These are phyloP conservation scores for Entophlyctis luteolus DNA, from an alignment of 192 early-diverging fungal species.

Conservation along the genomic window DNA sequence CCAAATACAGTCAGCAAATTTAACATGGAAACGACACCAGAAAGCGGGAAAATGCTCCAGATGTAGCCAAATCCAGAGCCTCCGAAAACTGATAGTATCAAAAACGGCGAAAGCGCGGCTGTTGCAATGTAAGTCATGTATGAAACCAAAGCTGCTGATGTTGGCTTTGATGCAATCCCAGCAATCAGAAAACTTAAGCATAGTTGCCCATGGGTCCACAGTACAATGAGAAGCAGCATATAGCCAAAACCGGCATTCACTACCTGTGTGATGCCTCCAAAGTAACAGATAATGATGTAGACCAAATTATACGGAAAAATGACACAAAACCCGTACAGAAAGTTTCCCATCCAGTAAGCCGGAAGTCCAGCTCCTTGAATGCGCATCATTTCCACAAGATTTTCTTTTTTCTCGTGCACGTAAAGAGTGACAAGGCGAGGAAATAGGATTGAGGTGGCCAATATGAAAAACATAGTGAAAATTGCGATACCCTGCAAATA, in stretches of 20 bases:
- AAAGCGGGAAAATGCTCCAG: constrained; percentile 15
- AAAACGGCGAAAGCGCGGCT: constrained; percentile 23
- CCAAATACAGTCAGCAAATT: constrained; percentile 14
- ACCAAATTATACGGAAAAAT: constrained; percentile 11
- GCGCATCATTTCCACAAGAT: constrained; percentile 34
- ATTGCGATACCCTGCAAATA: background rate
- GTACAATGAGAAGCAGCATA: constrained; percentile 9
- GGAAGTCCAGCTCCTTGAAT: constrained; percentile 26
- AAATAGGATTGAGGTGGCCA: constrained; percentile 24
- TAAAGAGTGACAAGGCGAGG: constrained; percentile 26
- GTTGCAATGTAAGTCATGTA: constrained; percentile 22
- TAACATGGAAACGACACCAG: constrained; percentile 9
- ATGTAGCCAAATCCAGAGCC: constrained; percentile 5
- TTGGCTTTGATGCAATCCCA: constrained; percentile 21
- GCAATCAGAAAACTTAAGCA: constrained; percentile 26
- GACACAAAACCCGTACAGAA: constrained; percentile 22
- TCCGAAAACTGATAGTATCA: constrained; percentile 19
- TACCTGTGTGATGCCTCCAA: background rate
- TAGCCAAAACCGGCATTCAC: background rate
- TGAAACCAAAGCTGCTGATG: constrained; percentile 8
- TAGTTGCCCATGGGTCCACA: constrained; percentile 32
- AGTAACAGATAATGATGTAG: constrained; percentile 5
- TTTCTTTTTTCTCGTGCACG: constrained; percentile 29
- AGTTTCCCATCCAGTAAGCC: constrained; percentile 29
- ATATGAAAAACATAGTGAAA: constrained; percentile 22